Conservation (phyloP, 164 flowering plant genomes). For the Tetrastigma voinierianum region DNA sequence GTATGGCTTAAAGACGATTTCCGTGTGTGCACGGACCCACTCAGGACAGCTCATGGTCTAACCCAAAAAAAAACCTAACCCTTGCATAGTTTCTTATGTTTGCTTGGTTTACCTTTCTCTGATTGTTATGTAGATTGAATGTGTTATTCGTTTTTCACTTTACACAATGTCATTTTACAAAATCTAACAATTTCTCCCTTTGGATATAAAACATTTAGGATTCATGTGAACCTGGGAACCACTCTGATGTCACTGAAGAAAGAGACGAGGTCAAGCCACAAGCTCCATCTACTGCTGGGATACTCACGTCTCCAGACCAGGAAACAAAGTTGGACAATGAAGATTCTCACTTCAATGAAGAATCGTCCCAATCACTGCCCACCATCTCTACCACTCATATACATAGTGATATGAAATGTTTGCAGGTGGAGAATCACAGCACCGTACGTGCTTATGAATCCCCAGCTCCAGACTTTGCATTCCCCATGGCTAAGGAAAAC, state of each 20-base stretch:
- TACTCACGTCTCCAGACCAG: conserved; percentile 14
- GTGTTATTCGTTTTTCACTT: not conserved
- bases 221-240: conserved; percentile 72
- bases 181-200: conserved; percentile 6
- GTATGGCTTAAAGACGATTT: too few relatives aligned
- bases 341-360: conserved; percentile 11
- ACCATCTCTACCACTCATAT: conserved; percentile 15
- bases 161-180: not conserved
- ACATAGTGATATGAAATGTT: conserved; percentile 12
- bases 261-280: conserved; percentile 46
- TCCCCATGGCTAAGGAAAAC: conserved; percentile 22
- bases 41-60: too few relatives aligned
- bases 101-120: not conserved
- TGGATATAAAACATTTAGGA: conserved; percentile 42
- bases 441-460: conserved; percentile 21
- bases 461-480: conserved; percentile 26
- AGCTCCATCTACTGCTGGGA: conserved; percentile 14
- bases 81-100: not conserved
- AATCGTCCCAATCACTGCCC: conserved; percentile 15
- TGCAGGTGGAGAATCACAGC: conserved; percentile 17
- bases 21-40: too few relatives aligned
- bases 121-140: not conserved
- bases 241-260: conserved; percentile 79
- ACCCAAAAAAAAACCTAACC: too few relatives aligned
- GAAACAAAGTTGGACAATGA: conserved; percentile 22